Percentiles rank a stretch among this genome's conserved stretches.
Evolutionary conservation across 768 basidiomycete species (phyloP).

Genomic region (Lentinula edodes): DNA sequence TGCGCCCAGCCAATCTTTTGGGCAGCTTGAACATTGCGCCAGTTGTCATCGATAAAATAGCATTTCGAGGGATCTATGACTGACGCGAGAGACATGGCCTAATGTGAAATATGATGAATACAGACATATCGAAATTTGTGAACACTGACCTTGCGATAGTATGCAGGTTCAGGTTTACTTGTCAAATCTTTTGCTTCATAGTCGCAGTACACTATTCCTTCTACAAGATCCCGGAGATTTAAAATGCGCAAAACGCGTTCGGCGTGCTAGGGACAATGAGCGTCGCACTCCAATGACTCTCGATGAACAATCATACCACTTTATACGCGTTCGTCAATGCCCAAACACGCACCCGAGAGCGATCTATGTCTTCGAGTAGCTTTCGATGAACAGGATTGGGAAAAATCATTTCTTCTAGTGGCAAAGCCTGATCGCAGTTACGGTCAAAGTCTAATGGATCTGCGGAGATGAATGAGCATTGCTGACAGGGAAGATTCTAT

Average conservation of each 20-base stretch:
- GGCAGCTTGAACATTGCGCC: conserved; percentile 64
- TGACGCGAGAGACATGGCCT: conserved; percentile 65
- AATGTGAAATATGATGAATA: conserved; percentile 3
- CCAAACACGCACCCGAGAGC: conserved; percentile 75
- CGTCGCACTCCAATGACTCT: neutral
- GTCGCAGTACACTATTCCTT: conserved; percentile 75
- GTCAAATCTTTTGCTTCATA: conserved; percentile 60
- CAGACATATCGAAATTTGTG: neutral
- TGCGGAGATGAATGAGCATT: conserved; percentile 5
- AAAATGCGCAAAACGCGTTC: conserved; percentile 73
- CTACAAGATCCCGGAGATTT: conserved; percentile 65
- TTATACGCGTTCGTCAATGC: conserved; percentile 82
- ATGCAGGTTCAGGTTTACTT: conserved; percentile 79
- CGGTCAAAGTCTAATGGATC: conserved; percentile 82
- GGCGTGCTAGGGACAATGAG: conserved; percentile 54
- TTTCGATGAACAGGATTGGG: conserved; percentile 57
- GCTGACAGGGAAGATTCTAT: neutral
- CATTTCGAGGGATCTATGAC: conserved; percentile 64
- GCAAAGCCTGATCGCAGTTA: conserved; percentile 80
- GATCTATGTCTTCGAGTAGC: conserved; percentile 75
- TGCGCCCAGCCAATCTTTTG: conserved; percentile 61
- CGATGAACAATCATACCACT: conserved; percentile 36
- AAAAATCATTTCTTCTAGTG: conserved; percentile 73
- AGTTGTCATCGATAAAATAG: conserved; percentile 77
- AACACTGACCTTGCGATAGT: conserved; percentile 50